Evolutionary conservation across 192 early-diverging fungal species (phyloP).

Genomic region (Podila epicladia): DNA sequence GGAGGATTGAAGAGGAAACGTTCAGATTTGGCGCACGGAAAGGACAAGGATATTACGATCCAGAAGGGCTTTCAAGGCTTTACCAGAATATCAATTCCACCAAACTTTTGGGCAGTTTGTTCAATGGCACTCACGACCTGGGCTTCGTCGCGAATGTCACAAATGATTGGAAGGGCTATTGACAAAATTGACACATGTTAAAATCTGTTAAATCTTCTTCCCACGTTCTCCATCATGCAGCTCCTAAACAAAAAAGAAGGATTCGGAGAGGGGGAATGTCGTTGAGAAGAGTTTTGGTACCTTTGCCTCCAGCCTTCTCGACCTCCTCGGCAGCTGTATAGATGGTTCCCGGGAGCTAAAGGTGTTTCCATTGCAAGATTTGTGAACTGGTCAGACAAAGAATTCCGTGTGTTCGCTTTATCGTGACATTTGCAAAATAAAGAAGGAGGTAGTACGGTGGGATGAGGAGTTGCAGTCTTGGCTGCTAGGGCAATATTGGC

Average conservation of each 20-base stretch:
- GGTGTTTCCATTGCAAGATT: background rate
- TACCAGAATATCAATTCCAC: constrained; percentile 75
- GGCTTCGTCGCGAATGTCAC: constrained; percentile 86
- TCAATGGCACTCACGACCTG: constrained; percentile 75
- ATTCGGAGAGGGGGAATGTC: background rate
- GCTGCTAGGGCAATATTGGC: constrained; percentile 78
- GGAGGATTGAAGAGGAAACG: background rate
- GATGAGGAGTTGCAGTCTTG: constrained; percentile 77
- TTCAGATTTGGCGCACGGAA: background rate
- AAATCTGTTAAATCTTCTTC: too few species aligned
- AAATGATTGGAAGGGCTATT: constrained; percentile 76
- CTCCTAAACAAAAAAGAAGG: background rate
- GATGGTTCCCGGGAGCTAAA: constrained; percentile 85
- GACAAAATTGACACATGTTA: background rate
- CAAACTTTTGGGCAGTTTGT: constrained; percentile 73
- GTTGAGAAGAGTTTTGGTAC: constrained; percentile 9
- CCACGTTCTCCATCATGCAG: too few species aligned
- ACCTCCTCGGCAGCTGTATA: constrained; percentile 81
- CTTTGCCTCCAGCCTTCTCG: constrained; percentile 74
- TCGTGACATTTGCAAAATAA: background rate
- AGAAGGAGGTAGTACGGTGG: constrained; percentile 52
- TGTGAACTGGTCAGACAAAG: background rate
- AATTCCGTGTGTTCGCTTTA: background rate
- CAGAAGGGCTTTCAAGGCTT: constrained; percentile 68
- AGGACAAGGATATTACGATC: background rate